Percentiles rank a stretch among this genome's conserved stretches.
Evolutionary conservation across 257 asterid species (phyloP).

Genomic region (Solanum pinnatisectum): DNA sequence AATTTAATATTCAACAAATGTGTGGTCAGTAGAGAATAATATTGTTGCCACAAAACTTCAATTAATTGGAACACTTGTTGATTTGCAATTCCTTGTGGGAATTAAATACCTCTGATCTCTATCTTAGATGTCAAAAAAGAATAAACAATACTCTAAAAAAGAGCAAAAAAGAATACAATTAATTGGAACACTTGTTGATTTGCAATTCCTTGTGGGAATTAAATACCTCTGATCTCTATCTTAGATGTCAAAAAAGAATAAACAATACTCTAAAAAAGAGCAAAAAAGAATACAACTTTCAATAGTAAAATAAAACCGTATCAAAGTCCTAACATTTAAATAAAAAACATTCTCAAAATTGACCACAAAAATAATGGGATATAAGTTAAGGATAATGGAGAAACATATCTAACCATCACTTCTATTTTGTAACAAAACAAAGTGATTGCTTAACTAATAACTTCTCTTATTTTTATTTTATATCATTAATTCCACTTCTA

Average conservation of each 20-base stretch:
- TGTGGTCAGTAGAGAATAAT: neutral
- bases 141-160: neutral
- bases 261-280: neutral
- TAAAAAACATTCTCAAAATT: neutral
- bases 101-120: no score
- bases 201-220: neutral
- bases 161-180: fast-evolving
- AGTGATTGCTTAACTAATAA: neutral
- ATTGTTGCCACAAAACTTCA: neutral
- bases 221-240: no score
- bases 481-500: neutral
- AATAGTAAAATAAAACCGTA: no score
- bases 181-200: neutral
- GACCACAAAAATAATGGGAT: neutral
- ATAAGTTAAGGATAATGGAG: neutral
- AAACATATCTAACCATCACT: neutral
- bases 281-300: neutral
- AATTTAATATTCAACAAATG: neutral
- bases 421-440: neutral
- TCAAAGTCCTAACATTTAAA: neutral
- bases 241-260: fast-evolving
- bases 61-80: neutral
- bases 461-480: neutral
- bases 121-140: fast-evolving
- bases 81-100: neutral